Evolutionary conservation across 1,139 yeast genomes (phyloP), one percentile per base, ranked within the genome.

Genomic region (Suhomyces coccinellae): DNA sequence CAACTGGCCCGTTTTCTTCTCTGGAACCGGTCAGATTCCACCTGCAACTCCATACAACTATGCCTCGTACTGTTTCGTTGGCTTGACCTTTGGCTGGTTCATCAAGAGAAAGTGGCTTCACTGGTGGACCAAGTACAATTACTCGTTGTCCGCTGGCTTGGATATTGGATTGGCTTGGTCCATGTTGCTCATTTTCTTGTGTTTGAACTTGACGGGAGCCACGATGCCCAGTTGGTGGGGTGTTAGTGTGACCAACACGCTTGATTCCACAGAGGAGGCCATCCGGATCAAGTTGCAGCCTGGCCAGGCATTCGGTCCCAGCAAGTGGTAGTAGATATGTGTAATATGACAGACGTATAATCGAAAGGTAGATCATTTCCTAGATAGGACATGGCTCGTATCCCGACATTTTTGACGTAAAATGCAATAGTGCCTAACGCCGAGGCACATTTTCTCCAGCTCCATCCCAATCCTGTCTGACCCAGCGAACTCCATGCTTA

Each of bases 91-190:
- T 48, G 65, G 67, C 33, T 57, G 57, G 61, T 65, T 50, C 56
- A 61, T 71, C 45, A 70, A 71, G 60, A 67, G 59, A 49, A 67
- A 57, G 52, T 70, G 62, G 62, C 75, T 78, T 58, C 72, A 72
- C 51, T 82, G 86, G 87, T 82, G 86, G 86, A 67, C 80, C 36
- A 82, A 82, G 66, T 82, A 82, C 66, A 80, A 79, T 60, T 81
- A 79, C 57, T 67, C 80, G 20, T 64, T 81, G 47, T 75, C 83
- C 20, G 83, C 84, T 2, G 86, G 80, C 16, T 56, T 82, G 49
- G 83, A 78, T 54, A 66, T 78, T 42, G 83, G 85, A 38, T 63
- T 82, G 49, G 82, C 83, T 5, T 67, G 78, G 57, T 71, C 79
- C 14, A 66, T 77, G 42, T 63, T 78, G 48, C 57, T 80, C 43